These are phyloP conservation scores for Mycena galericulata DNA, from an alignment of 768 basidiomycete species.

Conservation along the genomic window DNA sequence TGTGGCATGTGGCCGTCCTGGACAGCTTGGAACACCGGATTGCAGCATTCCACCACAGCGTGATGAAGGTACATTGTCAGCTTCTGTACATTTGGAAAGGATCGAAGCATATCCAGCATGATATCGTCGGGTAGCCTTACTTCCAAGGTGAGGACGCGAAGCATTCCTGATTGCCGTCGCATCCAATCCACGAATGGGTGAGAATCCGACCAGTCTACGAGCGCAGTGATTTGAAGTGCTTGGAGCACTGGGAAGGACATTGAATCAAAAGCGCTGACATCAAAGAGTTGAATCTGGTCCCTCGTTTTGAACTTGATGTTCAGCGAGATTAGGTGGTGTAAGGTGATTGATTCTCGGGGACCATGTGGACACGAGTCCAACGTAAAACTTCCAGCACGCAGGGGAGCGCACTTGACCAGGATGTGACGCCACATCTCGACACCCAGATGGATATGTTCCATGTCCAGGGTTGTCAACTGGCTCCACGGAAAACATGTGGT, in stretches of 20 bases:
- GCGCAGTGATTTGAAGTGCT: background rate
- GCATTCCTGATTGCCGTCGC: background rate
- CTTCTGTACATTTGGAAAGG: background rate
- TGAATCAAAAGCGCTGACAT: background rate
- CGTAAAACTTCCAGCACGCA: background rate
- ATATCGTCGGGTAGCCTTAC: background rate
- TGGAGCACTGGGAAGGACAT: background rate
- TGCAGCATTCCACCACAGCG: background rate
- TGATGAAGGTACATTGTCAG: background rate
- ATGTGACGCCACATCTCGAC: background rate
- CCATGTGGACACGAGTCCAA: background rate
- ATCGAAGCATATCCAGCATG: background rate
- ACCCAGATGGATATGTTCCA: background rate
- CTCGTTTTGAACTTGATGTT: background rate
- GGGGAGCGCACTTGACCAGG: background rate
- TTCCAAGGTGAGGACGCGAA: background rate
- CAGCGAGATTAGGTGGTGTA: background rate
- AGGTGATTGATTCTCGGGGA: background rate
- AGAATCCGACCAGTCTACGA: background rate
- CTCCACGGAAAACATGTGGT: background rate
- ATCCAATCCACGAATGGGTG: background rate
- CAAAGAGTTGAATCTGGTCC: background rate
- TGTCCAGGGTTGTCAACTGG: background rate
- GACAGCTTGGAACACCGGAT: background rate
- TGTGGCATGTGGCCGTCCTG: background rate